A percentile compares a stretch with the other conserved stretches of the same genome.
These are phyloP conservation scores for Leishmania major DNA, from an alignment of 208 protist species.

Conservation along the genomic window DNA sequence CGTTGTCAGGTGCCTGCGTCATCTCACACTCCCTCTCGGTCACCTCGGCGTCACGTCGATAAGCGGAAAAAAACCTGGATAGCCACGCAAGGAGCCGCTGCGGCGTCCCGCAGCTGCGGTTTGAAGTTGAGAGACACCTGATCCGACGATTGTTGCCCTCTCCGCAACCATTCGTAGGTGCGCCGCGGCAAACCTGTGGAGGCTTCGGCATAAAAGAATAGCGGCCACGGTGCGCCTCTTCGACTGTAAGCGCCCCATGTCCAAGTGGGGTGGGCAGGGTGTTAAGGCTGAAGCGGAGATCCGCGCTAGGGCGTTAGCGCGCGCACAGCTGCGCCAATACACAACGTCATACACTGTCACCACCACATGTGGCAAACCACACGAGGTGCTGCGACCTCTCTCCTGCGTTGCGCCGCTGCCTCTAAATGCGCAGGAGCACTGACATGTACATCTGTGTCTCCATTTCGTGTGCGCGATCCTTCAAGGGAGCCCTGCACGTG, in stretches of 20 bases:
- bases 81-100: conserved; percentile 10
- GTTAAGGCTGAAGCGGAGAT: conserved; percentile 46
- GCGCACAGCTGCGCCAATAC: conserved; percentile 40
- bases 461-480: conserved; percentile 7
- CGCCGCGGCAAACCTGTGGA: conserved; percentile 10
- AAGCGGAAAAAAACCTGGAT: conserved; percentile 31
- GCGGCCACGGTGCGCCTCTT: background rate
- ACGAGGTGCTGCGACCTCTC: background rate
- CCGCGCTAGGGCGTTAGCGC: conserved; percentile 45
- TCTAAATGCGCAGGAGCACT: conserved; percentile 34
- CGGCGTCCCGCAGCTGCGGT: conserved; percentile 13
- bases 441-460: conserved; percentile 44
- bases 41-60: conserved; percentile 7
- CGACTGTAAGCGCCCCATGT: background rate
- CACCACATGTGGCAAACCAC: conserved; percentile 37
- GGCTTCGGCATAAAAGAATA: conserved; percentile 11
- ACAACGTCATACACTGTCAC: conserved; percentile 44
- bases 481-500: conserved; percentile 26
- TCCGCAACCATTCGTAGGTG: conserved; percentile 22
- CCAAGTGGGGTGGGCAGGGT: conserved; percentile 13
- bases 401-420: background rate
- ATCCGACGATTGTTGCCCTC: conserved; percentile 2
- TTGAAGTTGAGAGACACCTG: conserved; percentile 17
- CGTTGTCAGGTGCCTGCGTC: conserved; percentile 11
- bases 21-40: conserved; percentile 8